A percentile compares a stretch with the other conserved stretches of the same genome.
These are phyloP conservation scores for Boletus barrowsii DNA, from an alignment of 768 basidiomycete species.

Conservation along the genomic window DNA sequence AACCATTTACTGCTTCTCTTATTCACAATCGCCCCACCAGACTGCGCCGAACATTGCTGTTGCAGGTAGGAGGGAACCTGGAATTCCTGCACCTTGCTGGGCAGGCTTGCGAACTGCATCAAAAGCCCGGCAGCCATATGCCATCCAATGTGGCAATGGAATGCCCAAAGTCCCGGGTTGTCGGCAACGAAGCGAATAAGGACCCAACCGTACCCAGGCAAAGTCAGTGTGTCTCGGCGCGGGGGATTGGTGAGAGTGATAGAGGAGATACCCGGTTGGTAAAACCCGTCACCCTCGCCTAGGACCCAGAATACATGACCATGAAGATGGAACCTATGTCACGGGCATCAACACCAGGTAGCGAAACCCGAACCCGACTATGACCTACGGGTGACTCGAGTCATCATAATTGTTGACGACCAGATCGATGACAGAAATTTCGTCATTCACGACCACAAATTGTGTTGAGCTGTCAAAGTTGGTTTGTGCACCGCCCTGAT, in stretches of 20 bases:
- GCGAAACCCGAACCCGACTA: background rate
- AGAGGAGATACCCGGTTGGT: constrained; percentile 23
- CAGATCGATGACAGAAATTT: constrained; percentile 28
- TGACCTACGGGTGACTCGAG: constrained; percentile 30
- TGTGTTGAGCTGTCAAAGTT: constrained; percentile 23
- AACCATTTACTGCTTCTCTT: constrained; percentile 21
- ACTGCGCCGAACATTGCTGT: constrained; percentile 36
- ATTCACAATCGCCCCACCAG: constrained; percentile 15
- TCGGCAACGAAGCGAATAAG: constrained; percentile 41
- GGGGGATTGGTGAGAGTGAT: constrained; percentile 37
- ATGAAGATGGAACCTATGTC: constrained; percentile 36
- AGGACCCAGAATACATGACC: constrained; percentile 37
- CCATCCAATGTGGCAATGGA: constrained; percentile 43
- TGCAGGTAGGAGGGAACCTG: constrained; percentile 33
- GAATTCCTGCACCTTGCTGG: constrained; percentile 33
- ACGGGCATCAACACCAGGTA: background rate
- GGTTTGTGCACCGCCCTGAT: constrained; percentile 24
- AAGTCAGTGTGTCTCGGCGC: constrained; percentile 40
- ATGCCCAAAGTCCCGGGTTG: constrained; percentile 45
- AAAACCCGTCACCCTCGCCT: constrained; percentile 35
- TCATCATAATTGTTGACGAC: constrained; percentile 26
- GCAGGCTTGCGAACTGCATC: constrained; percentile 40
- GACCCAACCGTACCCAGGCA: constrained; percentile 38
- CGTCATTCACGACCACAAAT: constrained; percentile 24
- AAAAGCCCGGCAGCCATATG: constrained; percentile 41